A percentile compares a stretch with the other conserved stretches of the same genome.
Conservation (phyloP, 2,329 filamentous ascomycete species). For the Beauveria sp. region DNA sequence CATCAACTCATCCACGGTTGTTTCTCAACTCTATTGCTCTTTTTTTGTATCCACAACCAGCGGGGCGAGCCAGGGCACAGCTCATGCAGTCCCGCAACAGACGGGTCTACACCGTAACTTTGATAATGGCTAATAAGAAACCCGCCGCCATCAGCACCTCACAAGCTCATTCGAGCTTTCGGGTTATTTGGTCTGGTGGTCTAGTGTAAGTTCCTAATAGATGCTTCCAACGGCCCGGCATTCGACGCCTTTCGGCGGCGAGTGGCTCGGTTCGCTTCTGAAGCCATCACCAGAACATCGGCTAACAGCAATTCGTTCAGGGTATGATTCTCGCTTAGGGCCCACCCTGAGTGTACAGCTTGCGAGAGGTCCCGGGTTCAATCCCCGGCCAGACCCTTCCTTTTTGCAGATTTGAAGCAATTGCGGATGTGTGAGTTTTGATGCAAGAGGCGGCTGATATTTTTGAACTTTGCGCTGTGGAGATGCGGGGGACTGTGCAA, state of each 20-base stretch:
- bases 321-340: constrained; percentile 28
- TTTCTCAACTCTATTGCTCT: neutral
- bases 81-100: neutral
- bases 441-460: neutral
- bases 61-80: neutral
- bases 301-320: constrained; percentile 9
- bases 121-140: constrained; percentile 5
- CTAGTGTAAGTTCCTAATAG: constrained; percentile 8
- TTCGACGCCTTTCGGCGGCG: neutral
- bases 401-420: constrained; percentile 17
- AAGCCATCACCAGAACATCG: constrained; percentile 13
- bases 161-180: neutral
- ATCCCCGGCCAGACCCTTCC: constrained; percentile 36
- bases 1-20: neutral
- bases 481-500: neutral
- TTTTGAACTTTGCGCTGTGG: neutral
- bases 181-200: constrained; percentile 10
- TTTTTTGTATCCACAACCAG: neutral
- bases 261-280: neutral
- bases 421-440: neutral
- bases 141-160: constrained; percentile 11
- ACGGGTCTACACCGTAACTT: neutral
- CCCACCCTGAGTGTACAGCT: constrained; percentile 15
- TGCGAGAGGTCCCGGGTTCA: constrained; percentile 41
- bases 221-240: neutral